These are phyloP conservation scores for Fusarium chlamydosporum DNA, from an alignment of 2,329 filamentous ascomycete species.

Conservation along the genomic window DNA sequence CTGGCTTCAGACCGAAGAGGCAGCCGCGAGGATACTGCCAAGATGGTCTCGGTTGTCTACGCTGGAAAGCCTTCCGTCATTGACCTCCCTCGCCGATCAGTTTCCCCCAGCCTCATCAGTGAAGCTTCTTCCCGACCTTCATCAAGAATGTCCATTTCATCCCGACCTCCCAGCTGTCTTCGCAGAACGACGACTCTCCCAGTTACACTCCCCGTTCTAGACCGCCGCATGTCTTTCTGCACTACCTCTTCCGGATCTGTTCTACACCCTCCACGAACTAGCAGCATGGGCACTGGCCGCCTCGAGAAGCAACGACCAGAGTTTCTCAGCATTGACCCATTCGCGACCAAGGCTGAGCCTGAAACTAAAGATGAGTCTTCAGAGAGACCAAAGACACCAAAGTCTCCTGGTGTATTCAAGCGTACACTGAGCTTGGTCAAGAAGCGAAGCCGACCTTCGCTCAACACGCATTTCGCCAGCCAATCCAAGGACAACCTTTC, in stretches of 20 bases:
- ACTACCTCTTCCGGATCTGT: conserved; percentile 54
- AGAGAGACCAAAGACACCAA: conserved; percentile 56
- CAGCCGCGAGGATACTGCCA: conserved; percentile 69
- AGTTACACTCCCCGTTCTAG: conserved; percentile 53
- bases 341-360: conserved; percentile 57
- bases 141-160: conserved; percentile 38
- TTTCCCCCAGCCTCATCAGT: conserved; percentile 58
- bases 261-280: conserved; percentile 60
- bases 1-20: conserved; percentile 52
- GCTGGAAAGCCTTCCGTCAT: conserved; percentile 72
- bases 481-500: conserved; percentile 55
- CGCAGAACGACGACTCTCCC: conserved; percentile 54
- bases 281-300: conserved; percentile 59
- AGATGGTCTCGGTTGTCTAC: conserved; percentile 71
- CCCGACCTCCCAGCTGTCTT: conserved; percentile 46
- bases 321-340: conserved; percentile 70
- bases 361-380: conserved; percentile 52
- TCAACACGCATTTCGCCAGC: conserved; percentile 57
- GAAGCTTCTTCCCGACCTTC: conserved; percentile 50
- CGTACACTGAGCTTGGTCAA: conserved; percentile 68
- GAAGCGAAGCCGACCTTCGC: conserved; percentile 67
- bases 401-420: conserved; percentile 64
- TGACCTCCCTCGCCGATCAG: conserved; percentile 63
- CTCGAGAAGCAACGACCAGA: conserved; percentile 58
- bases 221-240: conserved; percentile 54